A percentile compares a stretch with the other conserved stretches of the same genome.
Evolutionary conservation across 805 yeast genomes (phyloP).

Genomic region (Candida sithepensis): DNA sequence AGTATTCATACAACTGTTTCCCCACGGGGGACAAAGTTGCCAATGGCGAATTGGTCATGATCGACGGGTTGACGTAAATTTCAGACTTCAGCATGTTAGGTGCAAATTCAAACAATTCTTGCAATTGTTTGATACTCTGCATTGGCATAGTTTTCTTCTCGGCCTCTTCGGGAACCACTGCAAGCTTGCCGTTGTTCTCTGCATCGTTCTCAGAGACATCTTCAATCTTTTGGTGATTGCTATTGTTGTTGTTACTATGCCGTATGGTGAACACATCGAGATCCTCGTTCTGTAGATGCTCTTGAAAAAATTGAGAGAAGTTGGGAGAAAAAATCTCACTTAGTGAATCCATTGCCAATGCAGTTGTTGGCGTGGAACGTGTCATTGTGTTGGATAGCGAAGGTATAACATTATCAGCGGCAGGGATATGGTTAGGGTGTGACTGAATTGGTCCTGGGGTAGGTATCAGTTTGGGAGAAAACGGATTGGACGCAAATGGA

Average conservation of each 20-base stretch:
- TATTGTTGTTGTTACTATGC: not conserved
- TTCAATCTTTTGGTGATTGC: not conserved
- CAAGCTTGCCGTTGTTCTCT: not conserved
- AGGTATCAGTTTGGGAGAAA: slow-evolving; percentile 3
- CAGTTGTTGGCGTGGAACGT: not conserved
- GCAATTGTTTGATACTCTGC: slow-evolving; percentile 7
- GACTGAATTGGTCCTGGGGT: not conserved
- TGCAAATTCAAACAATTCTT: slow-evolving; percentile 13
- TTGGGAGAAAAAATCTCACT: slow-evolving; percentile 24
- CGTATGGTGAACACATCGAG: slow-evolving; percentile 1
- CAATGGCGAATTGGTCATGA: slow-evolving; percentile 24
- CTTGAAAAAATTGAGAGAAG: slow-evolving; percentile 22
- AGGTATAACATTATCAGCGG: not conserved
- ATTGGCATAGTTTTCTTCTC: not conserved
- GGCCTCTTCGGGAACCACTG: not conserved
- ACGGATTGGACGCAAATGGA: slow-evolving; percentile 1
- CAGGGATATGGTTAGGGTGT: not conserved
- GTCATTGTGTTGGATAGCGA: not conserved
- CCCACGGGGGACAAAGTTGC: slow-evolving; percentile 33
- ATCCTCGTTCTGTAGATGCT: slow-evolving; percentile 13
- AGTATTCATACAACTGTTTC: slow-evolving; percentile 43
- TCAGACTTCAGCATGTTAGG: slow-evolving; percentile 8
- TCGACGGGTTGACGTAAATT: slow-evolving; percentile 29
- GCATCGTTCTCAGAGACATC: not conserved
- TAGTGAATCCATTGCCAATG: slow-evolving; percentile 4